phyloP scores from a whole-genome alignment of 2,329 filamentous ascomycete genomes.

The Penicillium sp. region DNA sequence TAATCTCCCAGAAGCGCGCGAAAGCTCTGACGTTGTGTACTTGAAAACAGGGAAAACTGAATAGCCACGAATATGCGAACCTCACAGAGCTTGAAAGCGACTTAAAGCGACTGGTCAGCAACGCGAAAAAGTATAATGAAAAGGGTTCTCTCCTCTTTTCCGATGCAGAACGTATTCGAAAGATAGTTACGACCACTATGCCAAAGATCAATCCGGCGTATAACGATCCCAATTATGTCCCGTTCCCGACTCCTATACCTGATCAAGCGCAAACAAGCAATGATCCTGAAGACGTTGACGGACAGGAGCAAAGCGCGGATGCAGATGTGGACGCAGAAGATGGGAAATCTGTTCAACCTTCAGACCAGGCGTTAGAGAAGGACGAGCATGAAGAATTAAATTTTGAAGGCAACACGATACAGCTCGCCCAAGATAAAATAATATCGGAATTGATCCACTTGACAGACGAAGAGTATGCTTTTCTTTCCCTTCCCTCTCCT shows the following conservation, averaged over 20 bases:
- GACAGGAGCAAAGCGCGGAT: conserved; percentile 19
- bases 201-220: conserved; percentile 82
- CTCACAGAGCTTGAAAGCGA: conserved; percentile 77
- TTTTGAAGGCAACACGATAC: conserved; percentile 72
- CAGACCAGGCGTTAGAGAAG: conserved; percentile 35
- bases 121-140: conserved; percentile 79
- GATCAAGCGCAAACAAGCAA: conserved; percentile 22
- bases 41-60: conserved; percentile 56
- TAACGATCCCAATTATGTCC: conserved; percentile 62
- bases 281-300: conserved; percentile 17
- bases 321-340: conserved; percentile 24
- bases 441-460: conserved; percentile 61
- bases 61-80: conserved; percentile 62
- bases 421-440: conserved; percentile 82
- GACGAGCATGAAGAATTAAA: conserved; percentile 55
- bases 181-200: conserved; percentile 85
- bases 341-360: conserved; percentile 15
- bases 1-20: no score
- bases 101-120: conserved; percentile 81
- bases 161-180: conserved; percentile 81
- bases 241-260: conserved; percentile 69
- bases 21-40: neutral
- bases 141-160: conserved; percentile 69
- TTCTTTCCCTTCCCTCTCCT: neutral
- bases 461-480: conserved; percentile 15